Base-by-base conservation (phyloP, 2,329 filamentous ascomycete genomes). In the Elsinoe ampelina region DNA sequence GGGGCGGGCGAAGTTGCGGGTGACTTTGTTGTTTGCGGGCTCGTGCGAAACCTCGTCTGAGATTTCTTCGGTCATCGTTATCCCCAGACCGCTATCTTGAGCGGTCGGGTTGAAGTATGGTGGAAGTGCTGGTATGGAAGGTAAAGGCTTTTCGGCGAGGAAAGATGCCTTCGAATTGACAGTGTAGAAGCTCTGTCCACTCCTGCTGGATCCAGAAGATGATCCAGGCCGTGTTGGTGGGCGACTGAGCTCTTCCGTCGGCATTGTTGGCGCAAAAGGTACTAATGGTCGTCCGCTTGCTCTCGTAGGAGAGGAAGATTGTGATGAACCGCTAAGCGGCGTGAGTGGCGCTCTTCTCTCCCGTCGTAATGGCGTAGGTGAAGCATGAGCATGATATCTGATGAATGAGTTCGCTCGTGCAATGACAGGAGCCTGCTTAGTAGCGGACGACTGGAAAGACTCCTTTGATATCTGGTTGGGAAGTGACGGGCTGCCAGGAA, bases 81-180 rank as follows among this genome's bases (percentile, higher is more conserved):
- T 61, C 51, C 17, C 62, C 51, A 30, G 62, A 55, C 19, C 61
- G 54, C 15, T 59, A 58, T 54, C 63, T 57, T 42, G 63, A 60
- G 47, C 62, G 58, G 56, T 64, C 61, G 59, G 63, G 60, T 57
- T 63, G 63, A 3, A 64, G 19, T 26, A n/a, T 13, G 35, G 34
- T 20, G 48, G 19, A 20, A 39, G 35, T 19, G 26, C 34, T 1
- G 48, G 48, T 1, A 52, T 34, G 12, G 34, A 52, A 38, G 48
- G 34, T 17, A 52, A 11, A 3, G 48, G 26, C 17, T 52, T 52
- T 7, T 52, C 35, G 8, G 48, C 20, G 34, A 52, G 39, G 34
- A 52, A 52, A 7, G 48, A 52, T 7, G 34, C 32, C 13, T 52
- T 52, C 1, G 48, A 52, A n/a, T 52, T 36, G 32, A 52, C 34